Percentiles rank a stretch among this genome's conserved stretches.
These are phyloP conservation scores for Penicillium macrosclerotiorum DNA, from an alignment of 495 filamentous ascomycete species.

Conservation along the genomic window DNA sequence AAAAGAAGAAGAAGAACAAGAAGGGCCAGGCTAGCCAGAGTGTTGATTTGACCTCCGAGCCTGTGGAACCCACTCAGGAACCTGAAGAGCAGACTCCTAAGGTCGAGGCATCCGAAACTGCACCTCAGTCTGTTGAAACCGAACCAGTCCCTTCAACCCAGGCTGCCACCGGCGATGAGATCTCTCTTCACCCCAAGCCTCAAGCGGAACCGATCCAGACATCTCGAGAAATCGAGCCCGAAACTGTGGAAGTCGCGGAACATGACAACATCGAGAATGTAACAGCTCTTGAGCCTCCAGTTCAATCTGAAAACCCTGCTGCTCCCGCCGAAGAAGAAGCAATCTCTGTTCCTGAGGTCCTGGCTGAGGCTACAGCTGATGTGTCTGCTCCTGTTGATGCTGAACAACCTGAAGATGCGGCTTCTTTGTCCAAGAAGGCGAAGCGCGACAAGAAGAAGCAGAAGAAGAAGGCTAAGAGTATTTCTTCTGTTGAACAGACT, in stretches of 20 bases:
- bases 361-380: constrained; percentile 6
- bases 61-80: constrained; percentile 1
- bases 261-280: not conserved
- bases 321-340: constrained; percentile 2
- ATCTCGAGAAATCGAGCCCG: constrained; percentile 4
- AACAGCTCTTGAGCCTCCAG: not conserved
- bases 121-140: constrained; percentile 4
- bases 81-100: constrained; percentile 1
- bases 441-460: constrained; percentile 37
- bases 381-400: not conserved
- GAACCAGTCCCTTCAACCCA: constrained; percentile 1
- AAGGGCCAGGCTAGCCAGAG: constrained; percentile 25
- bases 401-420: too few relatives aligned
- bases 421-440: constrained; percentile 32
- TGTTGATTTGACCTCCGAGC: constrained; percentile 16
- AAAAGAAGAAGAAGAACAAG: constrained; percentile 38
- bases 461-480: constrained; percentile 33
- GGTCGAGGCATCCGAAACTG: not conserved
- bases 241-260: constrained; percentile 2
- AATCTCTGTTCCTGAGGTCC: not conserved
- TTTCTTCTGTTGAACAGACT: constrained; percentile 8
- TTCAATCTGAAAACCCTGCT: not conserved
- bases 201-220: constrained; percentile 3
- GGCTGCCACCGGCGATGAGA: not conserved
- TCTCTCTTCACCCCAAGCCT: not conserved